These are phyloP conservation scores for Ilex aquifolium DNA, from an alignment of 257 asterid species.

Conservation along the genomic window DNA sequence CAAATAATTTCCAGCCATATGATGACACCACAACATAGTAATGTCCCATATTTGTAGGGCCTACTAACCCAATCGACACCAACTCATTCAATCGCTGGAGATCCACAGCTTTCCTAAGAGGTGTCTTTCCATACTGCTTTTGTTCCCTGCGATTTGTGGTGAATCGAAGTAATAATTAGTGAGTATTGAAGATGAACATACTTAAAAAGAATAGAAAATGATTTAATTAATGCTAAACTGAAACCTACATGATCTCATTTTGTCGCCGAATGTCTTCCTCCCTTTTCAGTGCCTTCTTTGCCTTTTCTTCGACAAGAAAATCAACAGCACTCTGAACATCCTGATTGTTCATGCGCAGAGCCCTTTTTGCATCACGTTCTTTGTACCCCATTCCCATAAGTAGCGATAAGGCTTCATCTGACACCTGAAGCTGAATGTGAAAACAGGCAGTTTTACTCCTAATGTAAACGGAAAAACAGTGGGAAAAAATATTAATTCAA, in stretches of 20 bases:
- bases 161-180: conserved; percentile 10
- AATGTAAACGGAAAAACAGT: conserved; percentile 4
- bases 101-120: conserved; percentile 81
- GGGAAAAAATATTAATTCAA: background rate
- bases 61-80: conserved; percentile 70
- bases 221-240: conserved; percentile 4
- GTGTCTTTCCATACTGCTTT: conserved; percentile 70
- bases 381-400: conserved; percentile 81
- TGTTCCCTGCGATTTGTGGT: conserved; percentile 59
- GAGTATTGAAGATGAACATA: conserved; percentile 6
- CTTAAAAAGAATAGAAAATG: conserved; percentile 9
- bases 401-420: conserved; percentile 70
- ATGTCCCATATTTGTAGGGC: too few species aligned
- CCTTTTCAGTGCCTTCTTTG: conserved; percentile 39
- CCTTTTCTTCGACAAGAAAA: conserved; percentile 74
- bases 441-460: background rate
- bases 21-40: too few species aligned
- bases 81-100: conserved; percentile 58
- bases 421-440: conserved; percentile 71
- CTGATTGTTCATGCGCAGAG: conserved; percentile 86
- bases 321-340: conserved; percentile 70
- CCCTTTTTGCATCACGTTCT: conserved; percentile 73
- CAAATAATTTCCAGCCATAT: too few species aligned
- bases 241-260: conserved; percentile 52
- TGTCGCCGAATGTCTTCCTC: conserved; percentile 53